Percentiles rank a stretch among this genome's conserved stretches.
These are phyloP conservation scores for Moniliella sp. DNA, from an alignment of 1,284 basidiomycete species.

Conservation along the genomic window DNA sequence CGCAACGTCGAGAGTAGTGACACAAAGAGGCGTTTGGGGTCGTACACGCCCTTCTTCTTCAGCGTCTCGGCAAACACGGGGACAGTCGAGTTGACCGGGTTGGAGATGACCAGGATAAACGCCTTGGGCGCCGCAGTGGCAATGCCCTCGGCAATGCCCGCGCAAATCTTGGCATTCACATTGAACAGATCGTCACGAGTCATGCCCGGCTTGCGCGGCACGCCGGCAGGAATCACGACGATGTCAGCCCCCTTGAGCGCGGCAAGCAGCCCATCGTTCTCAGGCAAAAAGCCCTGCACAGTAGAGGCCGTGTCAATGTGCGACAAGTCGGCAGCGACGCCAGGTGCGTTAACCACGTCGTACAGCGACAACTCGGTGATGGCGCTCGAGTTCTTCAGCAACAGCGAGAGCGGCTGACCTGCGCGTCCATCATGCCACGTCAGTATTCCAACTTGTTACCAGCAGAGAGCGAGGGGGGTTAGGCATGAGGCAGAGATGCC, in stretches of 20 bases:
- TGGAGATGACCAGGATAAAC: constrained; percentile 83
- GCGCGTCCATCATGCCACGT: no score
- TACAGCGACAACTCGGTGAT: constrained; percentile 57
- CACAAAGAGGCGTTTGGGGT: constrained; percentile 43
- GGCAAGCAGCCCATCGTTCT: constrained; percentile 56
- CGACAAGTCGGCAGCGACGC: constrained; percentile 79
- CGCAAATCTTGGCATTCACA: constrained; percentile 86
- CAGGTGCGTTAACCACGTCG: constrained; percentile 69
- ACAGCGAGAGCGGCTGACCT: constrained; percentile 71
- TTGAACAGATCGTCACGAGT: constrained; percentile 79
- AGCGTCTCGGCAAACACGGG: constrained; percentile 85
- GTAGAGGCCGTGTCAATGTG: constrained; percentile 48
- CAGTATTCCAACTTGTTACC: no score
- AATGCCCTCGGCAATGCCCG: constrained; percentile 69
- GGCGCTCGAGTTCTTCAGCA: constrained; percentile 63
- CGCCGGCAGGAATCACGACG: constrained; percentile 87
- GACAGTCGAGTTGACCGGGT: constrained; percentile 84
- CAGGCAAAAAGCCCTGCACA: constrained; percentile 34
- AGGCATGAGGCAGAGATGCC: no score
- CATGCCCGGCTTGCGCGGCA: constrained; percentile 60
- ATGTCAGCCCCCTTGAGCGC: constrained; percentile 64
- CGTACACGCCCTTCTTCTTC: constrained; percentile 73
- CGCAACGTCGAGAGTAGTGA: constrained; percentile 84
- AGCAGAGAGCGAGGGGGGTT: no score
- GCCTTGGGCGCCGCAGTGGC: constrained; percentile 71